These are phyloP conservation scores for Rhodotorula glutinis DNA, from an alignment of 1,284 basidiomycete species.

Conservation along the genomic window DNA sequence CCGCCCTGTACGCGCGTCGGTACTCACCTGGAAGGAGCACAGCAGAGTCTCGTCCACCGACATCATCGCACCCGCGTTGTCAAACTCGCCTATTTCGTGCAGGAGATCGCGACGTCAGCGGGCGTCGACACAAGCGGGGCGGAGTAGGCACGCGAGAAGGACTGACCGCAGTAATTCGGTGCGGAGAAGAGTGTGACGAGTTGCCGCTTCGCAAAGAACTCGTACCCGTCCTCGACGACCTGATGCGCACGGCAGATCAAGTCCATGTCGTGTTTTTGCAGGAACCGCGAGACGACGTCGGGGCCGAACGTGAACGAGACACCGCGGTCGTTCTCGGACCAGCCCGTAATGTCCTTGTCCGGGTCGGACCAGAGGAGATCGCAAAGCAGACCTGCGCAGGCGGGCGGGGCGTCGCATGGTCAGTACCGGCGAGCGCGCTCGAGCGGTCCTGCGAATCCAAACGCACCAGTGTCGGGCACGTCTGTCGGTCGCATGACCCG, in stretches of 20 bases:
- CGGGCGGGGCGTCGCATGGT: not conserved
- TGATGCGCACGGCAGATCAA: slow-evolving; percentile 97
- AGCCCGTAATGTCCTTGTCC: slow-evolving; percentile 98
- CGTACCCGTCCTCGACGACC: slow-evolving; percentile 98
- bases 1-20: not conserved
- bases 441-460: not conserved
- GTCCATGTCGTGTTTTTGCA: slow-evolving; percentile 99
- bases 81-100: slow-evolving; percentile 58
- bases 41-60: slow-evolving; percentile 96
- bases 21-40: slow-evolving; percentile 93
- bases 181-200: slow-evolving; percentile 96
- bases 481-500: slow-evolving; percentile 99
- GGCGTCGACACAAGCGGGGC: not conserved
- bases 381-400: slow-evolving; percentile 72
- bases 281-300: slow-evolving; percentile 93
- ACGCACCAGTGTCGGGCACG: slow-evolving; percentile 92
- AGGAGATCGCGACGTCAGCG: slow-evolving; percentile 45
- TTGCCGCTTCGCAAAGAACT: slow-evolving; percentile 98
- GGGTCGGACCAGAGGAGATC: slow-evolving; percentile 99
- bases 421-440: slow-evolving; percentile 37
- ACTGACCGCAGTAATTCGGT: slow-evolving; percentile 52
- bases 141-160: no score
- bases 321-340: slow-evolving; percentile 98
- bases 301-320: slow-evolving; percentile 99
- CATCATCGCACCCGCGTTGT: slow-evolving; percentile 99